Conservation (phyloP, 2,329 filamentous ascomycete genomes). For the Botryotinia globosa region DNA sequence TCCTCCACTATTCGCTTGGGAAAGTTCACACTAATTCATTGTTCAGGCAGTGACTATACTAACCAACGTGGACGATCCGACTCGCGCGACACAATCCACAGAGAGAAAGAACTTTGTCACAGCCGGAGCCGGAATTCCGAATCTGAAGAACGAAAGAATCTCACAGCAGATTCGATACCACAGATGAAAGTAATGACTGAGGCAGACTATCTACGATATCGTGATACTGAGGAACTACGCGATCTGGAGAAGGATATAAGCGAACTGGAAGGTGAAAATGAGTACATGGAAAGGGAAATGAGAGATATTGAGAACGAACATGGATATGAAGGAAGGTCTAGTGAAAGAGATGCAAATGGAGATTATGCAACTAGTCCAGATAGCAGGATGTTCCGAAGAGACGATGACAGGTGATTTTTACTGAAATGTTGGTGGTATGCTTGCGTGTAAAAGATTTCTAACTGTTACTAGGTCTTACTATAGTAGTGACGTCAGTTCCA, state of each 20-base stretch:
- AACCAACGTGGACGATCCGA: not conserved
- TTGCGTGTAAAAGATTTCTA: not conserved
- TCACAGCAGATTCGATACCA: not conserved
- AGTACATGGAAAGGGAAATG: conserved; percentile 12
- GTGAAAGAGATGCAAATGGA: not conserved
- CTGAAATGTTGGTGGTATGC: not conserved
- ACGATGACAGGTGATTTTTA: not conserved
- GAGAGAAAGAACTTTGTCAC: not conserved
- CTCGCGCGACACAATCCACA: not conserved
- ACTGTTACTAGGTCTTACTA: conserved; percentile 7
- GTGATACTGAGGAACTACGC: not conserved
- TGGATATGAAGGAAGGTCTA: conserved; percentile 1
- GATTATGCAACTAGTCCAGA: conserved; percentile 9
- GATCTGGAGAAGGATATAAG: conserved; percentile 4
- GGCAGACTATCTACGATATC: not conserved
- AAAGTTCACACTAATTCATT: not conserved
- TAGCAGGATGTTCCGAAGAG: not conserved
- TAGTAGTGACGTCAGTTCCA: conserved; percentile 6
- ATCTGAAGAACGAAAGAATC: not conserved
- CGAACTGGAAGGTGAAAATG: conserved; percentile 9
- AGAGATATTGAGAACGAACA: not conserved
- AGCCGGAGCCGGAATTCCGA: not conserved
- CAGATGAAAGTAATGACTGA: conserved; percentile 11
- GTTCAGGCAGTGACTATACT: not conserved
- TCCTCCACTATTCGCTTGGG: not conserved